Evolutionary conservation across 495 filamentous ascomycete genomes (phyloP).

Genomic region (Annulohypoxylon stygium): DNA sequence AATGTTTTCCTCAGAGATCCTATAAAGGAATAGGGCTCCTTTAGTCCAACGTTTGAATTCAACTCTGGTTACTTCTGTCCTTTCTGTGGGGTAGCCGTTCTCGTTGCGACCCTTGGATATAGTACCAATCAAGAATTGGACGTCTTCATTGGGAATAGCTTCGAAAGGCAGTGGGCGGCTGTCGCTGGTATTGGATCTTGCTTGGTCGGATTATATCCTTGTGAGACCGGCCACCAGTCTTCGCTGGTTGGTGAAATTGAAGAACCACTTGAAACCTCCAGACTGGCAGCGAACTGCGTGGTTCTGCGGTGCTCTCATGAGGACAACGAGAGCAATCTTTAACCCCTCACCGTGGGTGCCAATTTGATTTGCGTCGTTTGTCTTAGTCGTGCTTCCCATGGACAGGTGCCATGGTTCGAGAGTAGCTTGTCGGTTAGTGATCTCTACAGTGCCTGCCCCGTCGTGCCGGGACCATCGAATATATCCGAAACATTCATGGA

Average conservation of each 20-base stretch:
- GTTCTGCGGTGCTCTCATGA: conserved; percentile 39
- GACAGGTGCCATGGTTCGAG: conserved; percentile 40
- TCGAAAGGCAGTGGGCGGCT: background rate
- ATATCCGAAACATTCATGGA: conserved; percentile 31
- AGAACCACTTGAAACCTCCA: conserved; percentile 38
- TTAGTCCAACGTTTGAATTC: conserved; percentile 30
- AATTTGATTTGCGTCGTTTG: conserved; percentile 25
- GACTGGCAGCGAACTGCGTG: conserved; percentile 38
- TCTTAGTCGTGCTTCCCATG: conserved; percentile 39
- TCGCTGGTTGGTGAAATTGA: conserved; percentile 40
- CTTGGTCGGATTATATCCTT: background rate
- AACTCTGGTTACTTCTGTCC: conserved; percentile 11
- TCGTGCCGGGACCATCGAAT: conserved; percentile 38
- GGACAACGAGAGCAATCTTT: conserved; percentile 40
- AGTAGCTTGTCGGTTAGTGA: conserved; percentile 36
- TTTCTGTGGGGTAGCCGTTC: conserved; percentile 5
- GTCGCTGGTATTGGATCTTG: too few species aligned
- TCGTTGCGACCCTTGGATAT: conserved; percentile 21
- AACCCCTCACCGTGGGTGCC: conserved; percentile 47
- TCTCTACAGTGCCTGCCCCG: conserved; percentile 38
- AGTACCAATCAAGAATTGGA: conserved; percentile 19
- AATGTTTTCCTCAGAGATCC: background rate
- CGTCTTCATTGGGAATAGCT: background rate
- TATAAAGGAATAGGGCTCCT: conserved; percentile 33
- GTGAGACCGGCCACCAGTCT: conserved; percentile 1